phyloP scores from a whole-genome alignment of 163 green algal species.

The Chlorella variabilis region DNA sequence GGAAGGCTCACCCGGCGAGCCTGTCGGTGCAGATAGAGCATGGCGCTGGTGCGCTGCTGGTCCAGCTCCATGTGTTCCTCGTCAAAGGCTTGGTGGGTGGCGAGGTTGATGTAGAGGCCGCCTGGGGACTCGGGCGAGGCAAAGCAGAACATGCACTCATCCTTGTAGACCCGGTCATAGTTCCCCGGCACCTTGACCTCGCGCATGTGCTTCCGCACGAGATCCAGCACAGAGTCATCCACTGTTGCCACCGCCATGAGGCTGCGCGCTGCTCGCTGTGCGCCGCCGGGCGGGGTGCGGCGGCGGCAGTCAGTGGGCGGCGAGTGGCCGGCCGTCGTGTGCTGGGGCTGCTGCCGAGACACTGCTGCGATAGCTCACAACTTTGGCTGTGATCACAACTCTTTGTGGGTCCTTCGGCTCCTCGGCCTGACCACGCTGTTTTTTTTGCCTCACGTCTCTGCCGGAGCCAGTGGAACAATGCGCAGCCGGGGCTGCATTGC shows the following conservation, averaged over 20 bases:
- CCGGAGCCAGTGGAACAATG: too few species aligned
- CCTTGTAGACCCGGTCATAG: constrained; percentile 85
- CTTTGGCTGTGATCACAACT: too few species aligned
- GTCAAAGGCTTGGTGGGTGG: constrained; percentile 83
- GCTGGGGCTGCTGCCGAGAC: too few species aligned
- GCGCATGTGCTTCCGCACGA: constrained; percentile 65
- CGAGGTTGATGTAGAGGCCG: constrained; percentile 93
- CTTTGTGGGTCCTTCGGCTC: too few species aligned
- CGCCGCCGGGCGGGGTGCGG: too few species aligned
- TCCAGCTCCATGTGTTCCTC: constrained; percentile 83
- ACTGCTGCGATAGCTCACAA: too few species aligned
- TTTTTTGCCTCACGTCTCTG: too few species aligned
- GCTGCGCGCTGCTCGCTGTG: too few species aligned
- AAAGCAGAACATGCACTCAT: constrained; percentile 92
- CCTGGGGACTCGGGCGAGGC: constrained; percentile 73
- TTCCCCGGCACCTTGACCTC: constrained; percentile 51
- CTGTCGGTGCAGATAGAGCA: constrained; percentile 89
- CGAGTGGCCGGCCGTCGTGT: too few species aligned
- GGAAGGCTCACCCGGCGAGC: constrained; percentile 57
- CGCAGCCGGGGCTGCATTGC: too few species aligned
- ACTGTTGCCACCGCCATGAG: neutral
- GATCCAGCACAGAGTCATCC: constrained; percentile 58
- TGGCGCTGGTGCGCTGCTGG: constrained; percentile 67
- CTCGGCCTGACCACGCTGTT: too few species aligned
- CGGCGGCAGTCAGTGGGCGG: too few species aligned